Percentiles rank a stretch among this genome's conserved stretches.
Evolutionary conservation across 2,329 filamentous ascomycete species (phyloP).

Genomic region (Xylaria digitata): DNA sequence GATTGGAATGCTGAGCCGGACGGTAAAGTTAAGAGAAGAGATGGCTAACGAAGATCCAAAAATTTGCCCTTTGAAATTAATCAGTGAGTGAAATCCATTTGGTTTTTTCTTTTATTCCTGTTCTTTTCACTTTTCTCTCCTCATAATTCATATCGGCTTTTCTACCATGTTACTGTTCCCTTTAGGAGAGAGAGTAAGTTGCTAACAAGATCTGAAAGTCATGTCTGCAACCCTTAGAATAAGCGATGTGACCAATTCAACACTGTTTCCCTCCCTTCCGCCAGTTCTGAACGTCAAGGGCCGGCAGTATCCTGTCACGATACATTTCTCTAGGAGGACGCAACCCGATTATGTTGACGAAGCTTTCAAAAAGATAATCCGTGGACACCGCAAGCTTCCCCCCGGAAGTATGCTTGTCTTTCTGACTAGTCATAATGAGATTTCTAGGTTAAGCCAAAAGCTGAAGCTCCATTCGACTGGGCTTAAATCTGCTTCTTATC

Average conservation of each 20-base stretch:
- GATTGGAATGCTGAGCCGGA: slow-evolving; percentile 95
- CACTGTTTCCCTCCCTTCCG: slow-evolving; percentile 80
- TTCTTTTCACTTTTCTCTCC: not conserved
- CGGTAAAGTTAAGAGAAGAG: slow-evolving; percentile 83
- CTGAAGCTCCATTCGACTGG: slow-evolving; percentile 76
- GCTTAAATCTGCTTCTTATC: slow-evolving; percentile 66
- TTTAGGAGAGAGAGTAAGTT: not conserved
- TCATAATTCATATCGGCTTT: not conserved
- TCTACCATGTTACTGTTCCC: no score
- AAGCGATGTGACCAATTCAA: slow-evolving; percentile 87
- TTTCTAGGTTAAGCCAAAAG: slow-evolving; percentile 81
- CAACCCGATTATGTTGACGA: slow-evolving; percentile 91
- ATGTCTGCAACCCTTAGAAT: slow-evolving; percentile 97
- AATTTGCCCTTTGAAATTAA: slow-evolving; percentile 83
- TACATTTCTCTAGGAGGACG: slow-evolving; percentile 88
- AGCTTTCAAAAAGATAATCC: slow-evolving; percentile 85
- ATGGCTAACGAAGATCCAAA: slow-evolving; percentile 77
- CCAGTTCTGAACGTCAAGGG: slow-evolving; percentile 92
- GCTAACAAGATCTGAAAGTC: slow-evolving; percentile 54
- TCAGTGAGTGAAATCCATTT: slow-evolving; percentile 59
- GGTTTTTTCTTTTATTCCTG: not conserved
- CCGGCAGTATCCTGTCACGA: slow-evolving; percentile 87
- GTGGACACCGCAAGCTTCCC: slow-evolving; percentile 89
- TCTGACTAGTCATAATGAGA: slow-evolving; percentile 93
- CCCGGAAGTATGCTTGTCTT: slow-evolving; percentile 94